Conservation (phyloP, 176 grass and related monocot genomes). For the Aegilops sharonensis region DNA sequence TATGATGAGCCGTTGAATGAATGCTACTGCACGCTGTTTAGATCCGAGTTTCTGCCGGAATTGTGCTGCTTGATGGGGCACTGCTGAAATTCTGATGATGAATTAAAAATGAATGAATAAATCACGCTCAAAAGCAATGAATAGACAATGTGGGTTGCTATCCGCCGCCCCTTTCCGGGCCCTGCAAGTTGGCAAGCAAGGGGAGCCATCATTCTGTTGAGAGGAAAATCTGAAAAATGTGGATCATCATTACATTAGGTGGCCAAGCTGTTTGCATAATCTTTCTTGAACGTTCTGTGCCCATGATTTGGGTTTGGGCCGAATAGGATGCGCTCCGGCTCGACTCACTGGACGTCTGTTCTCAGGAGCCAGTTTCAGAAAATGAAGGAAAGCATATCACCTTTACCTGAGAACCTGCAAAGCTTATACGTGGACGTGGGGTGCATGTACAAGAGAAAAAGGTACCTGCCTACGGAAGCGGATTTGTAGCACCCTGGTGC, state of each 20-base stretch:
- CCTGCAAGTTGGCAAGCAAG: constrained; percentile 28
- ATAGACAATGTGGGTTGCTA: constrained; percentile 23
- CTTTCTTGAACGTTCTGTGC: too few relatives aligned
- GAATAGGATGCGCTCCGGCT: constrained; percentile 22
- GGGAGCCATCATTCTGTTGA: constrained; percentile 13
- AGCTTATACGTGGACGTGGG: neutral
- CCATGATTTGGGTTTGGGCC: constrained; percentile 11
- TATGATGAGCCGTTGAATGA: constrained; percentile 1
- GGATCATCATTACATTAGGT: constrained; percentile 23
- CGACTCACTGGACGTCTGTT: constrained; percentile 5
- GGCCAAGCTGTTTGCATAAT: neutral
- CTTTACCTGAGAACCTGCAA: neutral
- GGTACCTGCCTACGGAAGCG: too few relatives aligned
- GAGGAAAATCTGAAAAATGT: neutral
- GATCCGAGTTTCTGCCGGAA: neutral
- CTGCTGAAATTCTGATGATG: neutral
- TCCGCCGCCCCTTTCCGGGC: constrained; percentile 31
- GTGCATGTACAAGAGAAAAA: too few relatives aligned
- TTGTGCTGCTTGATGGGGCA: neutral
- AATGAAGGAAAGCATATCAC: neutral
- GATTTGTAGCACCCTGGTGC: too few relatives aligned
- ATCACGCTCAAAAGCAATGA: constrained; percentile 29
- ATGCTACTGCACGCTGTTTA: neutral
- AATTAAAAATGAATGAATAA: neutral
- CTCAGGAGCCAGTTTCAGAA: neutral